Conservation (phyloP, 192 early-diverging fungal genomes). For the Kickxella alabastrina region DNA sequence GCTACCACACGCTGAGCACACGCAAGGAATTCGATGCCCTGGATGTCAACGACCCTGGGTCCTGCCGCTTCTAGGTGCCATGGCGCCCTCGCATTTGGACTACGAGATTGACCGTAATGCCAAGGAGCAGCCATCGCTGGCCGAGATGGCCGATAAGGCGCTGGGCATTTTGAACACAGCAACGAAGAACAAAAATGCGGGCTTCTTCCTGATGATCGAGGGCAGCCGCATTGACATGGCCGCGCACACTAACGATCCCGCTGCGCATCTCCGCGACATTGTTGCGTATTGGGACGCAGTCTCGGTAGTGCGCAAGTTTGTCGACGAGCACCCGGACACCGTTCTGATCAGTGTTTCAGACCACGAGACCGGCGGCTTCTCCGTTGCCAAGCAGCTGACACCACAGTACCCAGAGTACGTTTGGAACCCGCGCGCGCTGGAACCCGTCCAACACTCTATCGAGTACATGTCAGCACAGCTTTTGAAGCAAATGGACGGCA, state of each 20-base stretch:
- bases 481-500: constrained; percentile 9
- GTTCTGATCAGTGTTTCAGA: constrained; percentile 89
- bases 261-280: constrained; percentile 88
- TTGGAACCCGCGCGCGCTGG: constrained; percentile 75
- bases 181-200: constrained; percentile 52
- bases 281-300: constrained; percentile 83
- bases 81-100: constrained; percentile 85
- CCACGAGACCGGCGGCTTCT: constrained; percentile 97
- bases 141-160: constrained; percentile 83
- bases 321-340: constrained; percentile 75
- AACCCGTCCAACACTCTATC: constrained; percentile 66
- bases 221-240: constrained; percentile 97
- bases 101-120: constrained; percentile 83
- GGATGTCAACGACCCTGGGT: constrained; percentile 11
- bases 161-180: constrained; percentile 64
- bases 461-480: constrained; percentile 50
- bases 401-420: constrained; percentile 79
- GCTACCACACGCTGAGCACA: constrained; percentile 61
- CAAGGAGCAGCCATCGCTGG: constrained; percentile 68
- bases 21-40: constrained; percentile 64
- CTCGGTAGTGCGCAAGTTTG: constrained; percentile 66
- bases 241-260: constrained; percentile 91
- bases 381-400: constrained; percentile 70
- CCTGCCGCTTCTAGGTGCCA: constrained; percentile 73
- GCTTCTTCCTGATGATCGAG: constrained; percentile 98